phyloP scores from a whole-genome alignment of 805 yeast species.

The Zygoascus tannicola region DNA sequence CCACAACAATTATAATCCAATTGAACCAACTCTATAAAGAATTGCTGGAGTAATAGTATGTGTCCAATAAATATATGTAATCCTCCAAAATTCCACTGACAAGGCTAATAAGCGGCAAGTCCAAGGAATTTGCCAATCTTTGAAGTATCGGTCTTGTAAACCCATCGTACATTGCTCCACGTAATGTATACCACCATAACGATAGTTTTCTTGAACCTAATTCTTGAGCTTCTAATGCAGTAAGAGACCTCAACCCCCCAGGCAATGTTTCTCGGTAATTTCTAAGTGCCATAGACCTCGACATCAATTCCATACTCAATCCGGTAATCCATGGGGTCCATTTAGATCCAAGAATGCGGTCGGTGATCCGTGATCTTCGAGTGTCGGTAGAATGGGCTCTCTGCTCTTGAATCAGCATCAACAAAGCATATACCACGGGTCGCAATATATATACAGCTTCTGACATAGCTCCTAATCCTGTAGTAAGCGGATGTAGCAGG shows the following conservation, averaged over 20 bases:
- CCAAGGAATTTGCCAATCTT: conserved; percentile 19
- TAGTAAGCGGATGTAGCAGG: conserved; percentile 23
- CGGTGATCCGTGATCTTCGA: background rate
- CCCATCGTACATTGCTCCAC: conserved; percentile 31
- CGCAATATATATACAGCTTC: conserved; percentile 31
- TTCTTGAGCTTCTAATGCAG: conserved; percentile 28
- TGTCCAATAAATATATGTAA: conserved; percentile 31
- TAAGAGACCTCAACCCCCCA: conserved; percentile 20
- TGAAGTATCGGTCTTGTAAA: conserved; percentile 26
- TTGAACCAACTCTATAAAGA: background rate
- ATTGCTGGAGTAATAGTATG: conserved; percentile 23
- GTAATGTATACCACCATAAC: conserved; percentile 33
- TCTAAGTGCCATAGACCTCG: conserved; percentile 22
- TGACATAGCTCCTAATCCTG: conserved; percentile 18
- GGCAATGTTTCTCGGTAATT: conserved; percentile 18
- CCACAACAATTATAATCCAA: no score
- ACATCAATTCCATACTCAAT: conserved; percentile 25
- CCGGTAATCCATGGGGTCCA: conserved; percentile 37
- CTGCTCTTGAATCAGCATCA: conserved; percentile 18
- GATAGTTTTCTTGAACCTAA: conserved; percentile 21
- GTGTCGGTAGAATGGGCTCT: conserved; percentile 14
- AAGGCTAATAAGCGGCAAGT: conserved; percentile 27
- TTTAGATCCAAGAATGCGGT: background rate
- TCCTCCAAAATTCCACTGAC: conserved; percentile 29
- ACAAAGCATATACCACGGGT: conserved; percentile 31